Evolutionary conservation across 169 alveolate genomes (phyloP), one percentile per base, ranked within the genome.

Genomic region (Eimeria falciformis): DNA sequence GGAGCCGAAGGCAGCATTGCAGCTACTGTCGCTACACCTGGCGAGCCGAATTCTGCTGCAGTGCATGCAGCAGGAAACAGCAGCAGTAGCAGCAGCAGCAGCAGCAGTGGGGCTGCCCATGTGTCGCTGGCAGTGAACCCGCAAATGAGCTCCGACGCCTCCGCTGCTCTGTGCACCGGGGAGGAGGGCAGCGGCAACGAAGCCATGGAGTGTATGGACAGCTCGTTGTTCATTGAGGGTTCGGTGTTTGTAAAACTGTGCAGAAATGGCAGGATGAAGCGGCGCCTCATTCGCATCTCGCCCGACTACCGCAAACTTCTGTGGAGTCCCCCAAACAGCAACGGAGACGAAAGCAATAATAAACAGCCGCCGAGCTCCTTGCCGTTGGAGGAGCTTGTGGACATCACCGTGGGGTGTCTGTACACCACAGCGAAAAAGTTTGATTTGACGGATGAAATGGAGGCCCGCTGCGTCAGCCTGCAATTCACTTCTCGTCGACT

Each of bases 211-310:
- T 75, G 85, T 75, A 75, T 75, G 5, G 85, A 75, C 85, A 75
- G 27, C 66, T 43, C 85, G 0, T 23, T 75, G 85, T 75, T 75
- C 17, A 45, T 75, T 11, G 85, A 75, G 25, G 85, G 85, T 1
- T 75, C 90, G 0, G 90, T 77, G 7, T 90, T 90, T 56, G 73
- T 66, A 46, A 90, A 90, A 46, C 62, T 78, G 27, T 90, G 93
- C 50, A 55, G 93, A 9, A 90, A 90, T 33, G 93, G 93, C 17
- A 43, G 79, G n/a, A 75, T 90, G 88, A 90, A 90, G 90, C 45
- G 43, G 37, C 40, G 93, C 37, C 47, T 77, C 5, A 37, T 90
- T 27, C 71, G 87, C 53, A 27, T 75, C 25, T 40, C 86, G 9
- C 43, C 73, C 6, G 93, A 82, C 17, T 46, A 65, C 50, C 0